Evolutionary conservation across 371 early-diverging fungal species (phyloP), one percentile per base, ranked within the genome.

Genomic region (Mortierella sp.): DNA sequence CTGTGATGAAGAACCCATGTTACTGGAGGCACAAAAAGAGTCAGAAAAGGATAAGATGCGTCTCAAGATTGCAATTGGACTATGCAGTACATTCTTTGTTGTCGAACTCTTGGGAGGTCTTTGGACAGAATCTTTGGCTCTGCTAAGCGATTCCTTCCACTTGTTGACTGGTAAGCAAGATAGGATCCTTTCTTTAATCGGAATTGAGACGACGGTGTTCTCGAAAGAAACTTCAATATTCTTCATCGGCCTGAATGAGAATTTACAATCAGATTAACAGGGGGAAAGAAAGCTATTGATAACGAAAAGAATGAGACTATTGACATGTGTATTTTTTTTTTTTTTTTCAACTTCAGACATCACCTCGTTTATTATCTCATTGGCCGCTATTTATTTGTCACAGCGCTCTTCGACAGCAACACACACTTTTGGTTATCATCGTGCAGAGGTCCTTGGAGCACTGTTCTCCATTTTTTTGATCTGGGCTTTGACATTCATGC

Each of bases 401-500:
- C 87, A 87, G 54, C 86, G 89, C 42, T 92, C 92, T 0, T 84
- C 92, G 3, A 93, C 93, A 9, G 76, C 81, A n/a, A 75, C 71
- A 45, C 93, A 92, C 73, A 89, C 95, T 13, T 96, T 90, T 84
- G 96, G 96, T 34, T 96, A 90, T 73, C 91, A 95, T 65, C 89
- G 96, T 43, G 93, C 93, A 29, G 96, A 96, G 79, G 94, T 96
- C 10, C 83, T 96, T 54, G 96, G 95, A 34, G 96, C 95, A 2
- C 77, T 96, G n/a, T 69, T 89, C 34, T 96, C 96, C 12, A 90
- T 94, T 28, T 83, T 94, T 43, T 83, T 94, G 23, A 96, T 96
- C 61, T 96, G 96, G 95, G 86, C 89, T 1, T 77, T 96, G 60
- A 95, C 96, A 0, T 87, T 86, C 26, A 83, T 86, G 69, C 78